phyloP scores from a whole-genome alignment of 768 basidiomycete species.

The Mycena vulgaris region DNA sequence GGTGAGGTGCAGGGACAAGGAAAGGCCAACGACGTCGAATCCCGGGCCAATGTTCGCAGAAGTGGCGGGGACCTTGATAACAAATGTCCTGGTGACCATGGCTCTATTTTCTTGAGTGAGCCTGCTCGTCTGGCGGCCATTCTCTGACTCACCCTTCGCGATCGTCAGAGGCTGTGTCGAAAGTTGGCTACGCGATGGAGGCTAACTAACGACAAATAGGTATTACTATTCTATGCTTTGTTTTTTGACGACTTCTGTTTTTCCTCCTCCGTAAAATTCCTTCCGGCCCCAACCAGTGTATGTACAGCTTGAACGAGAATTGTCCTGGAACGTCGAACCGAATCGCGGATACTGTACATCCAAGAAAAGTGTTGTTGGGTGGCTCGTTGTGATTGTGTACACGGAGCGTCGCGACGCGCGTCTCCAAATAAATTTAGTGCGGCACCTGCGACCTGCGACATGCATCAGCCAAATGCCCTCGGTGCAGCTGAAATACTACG shows the following conservation, averaged over 20 bases:
- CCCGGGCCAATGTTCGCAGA: constrained; percentile 99
- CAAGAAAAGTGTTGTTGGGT: background rate
- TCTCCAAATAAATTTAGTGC: background rate
- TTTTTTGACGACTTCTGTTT: background rate
- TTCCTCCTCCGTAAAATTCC: background rate
- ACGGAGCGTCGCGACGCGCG: background rate
- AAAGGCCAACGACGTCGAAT: constrained; percentile 99
- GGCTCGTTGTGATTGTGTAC: background rate
- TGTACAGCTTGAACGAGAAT: background rate
- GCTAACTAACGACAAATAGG: background rate
- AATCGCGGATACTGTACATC: background rate
- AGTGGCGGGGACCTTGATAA: constrained; percentile 94
- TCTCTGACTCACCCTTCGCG: background rate
- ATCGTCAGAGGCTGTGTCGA: background rate
- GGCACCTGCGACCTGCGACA: background rate
- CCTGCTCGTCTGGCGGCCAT: background rate
- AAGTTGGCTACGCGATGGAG: background rate
- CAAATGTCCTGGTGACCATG: constrained; percentile 55
- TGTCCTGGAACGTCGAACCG: background rate
- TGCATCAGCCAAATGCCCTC: background rate
- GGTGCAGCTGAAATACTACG: background rate
- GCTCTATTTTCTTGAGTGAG: background rate
- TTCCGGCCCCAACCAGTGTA: background rate
- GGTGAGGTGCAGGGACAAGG: constrained; percentile 88
- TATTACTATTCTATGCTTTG: background rate